These are phyloP conservation scores for Moricandia moricandioides DNA, from an alignment of 345 rosid genomes.

Conservation along the genomic window DNA sequence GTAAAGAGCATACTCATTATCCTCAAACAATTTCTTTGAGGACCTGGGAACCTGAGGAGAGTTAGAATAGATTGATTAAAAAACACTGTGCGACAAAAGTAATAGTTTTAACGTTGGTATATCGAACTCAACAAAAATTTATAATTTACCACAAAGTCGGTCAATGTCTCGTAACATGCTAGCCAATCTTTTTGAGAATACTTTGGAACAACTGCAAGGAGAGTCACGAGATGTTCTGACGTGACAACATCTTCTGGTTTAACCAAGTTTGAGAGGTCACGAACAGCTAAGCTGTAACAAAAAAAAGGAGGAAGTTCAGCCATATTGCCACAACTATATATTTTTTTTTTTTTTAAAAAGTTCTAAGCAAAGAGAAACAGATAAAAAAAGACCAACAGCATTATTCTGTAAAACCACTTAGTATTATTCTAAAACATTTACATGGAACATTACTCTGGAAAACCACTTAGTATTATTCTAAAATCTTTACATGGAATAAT, in stretches of 20 bases:
- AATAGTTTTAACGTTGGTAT: background rate
- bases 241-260: slow-evolving; percentile 80
- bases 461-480: background rate
- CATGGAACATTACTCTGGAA: background rate
- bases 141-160: slow-evolving; percentile 79
- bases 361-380: background rate
- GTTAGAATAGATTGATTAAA: background rate
- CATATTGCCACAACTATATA: background rate
- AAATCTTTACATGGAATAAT: background rate
- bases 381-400: slow-evolving; percentile 10
- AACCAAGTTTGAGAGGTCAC: slow-evolving; percentile 93
- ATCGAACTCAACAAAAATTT: background rate
- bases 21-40: slow-evolving; percentile 83
- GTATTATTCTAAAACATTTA: background rate
- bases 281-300: slow-evolving; percentile 89
- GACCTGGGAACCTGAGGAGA: slow-evolving; percentile 91
- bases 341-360: too few species aligned
- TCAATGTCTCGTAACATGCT: slow-evolving; percentile 86
- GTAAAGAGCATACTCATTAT: slow-evolving; percentile 96
- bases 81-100: background rate
- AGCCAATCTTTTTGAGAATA: slow-evolving; percentile 99
- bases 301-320: slow-evolving; percentile 20
- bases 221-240: slow-evolving; percentile 85
- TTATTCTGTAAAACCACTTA: background rate
- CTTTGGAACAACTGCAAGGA: slow-evolving; percentile 82